These are phyloP conservation scores for Henningerozyma blattae DNA, from an alignment of 805 yeast genomes.

Conservation along the genomic window DNA sequence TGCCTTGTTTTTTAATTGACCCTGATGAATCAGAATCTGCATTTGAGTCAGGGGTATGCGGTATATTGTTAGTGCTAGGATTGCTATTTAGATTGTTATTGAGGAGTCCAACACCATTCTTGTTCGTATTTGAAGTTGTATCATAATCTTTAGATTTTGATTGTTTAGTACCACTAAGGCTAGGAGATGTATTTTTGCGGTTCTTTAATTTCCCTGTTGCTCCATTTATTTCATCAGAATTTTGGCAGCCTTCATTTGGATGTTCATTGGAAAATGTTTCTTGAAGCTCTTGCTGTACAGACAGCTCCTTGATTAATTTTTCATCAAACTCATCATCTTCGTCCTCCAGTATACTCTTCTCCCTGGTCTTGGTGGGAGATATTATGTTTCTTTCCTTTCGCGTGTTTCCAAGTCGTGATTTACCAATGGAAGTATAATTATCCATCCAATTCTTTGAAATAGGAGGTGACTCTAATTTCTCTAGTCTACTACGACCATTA, in stretches of 20 bases:
- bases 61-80: not conserved
- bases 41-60: slow-evolving; percentile 2
- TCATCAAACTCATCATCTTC: not conserved
- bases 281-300: not conserved
- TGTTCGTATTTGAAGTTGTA: not conserved
- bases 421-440: slow-evolving; percentile 3
- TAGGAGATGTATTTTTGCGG: not conserved
- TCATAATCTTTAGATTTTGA: not conserved
- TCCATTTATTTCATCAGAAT: not conserved
- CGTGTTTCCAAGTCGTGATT: slow-evolving; percentile 1
- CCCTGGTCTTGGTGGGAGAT: too few relatives aligned
- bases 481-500: slow-evolving; percentile 13
- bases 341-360: not conserved
- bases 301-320: not conserved
- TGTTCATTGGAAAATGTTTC: too few relatives aligned
- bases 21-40: slow-evolving; percentile 5
- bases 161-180: not conserved
- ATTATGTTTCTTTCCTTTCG: slow-evolving; percentile 1
- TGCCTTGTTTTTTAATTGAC: slow-evolving; percentile 6
- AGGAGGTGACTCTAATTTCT: slow-evolving; percentile 21
- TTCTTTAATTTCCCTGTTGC: not conserved
- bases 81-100: not conserved
- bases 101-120: not conserved
- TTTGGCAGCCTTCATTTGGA: too few relatives aligned
- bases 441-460: slow-evolving; percentile 15